Evolutionary conservation across 2,329 filamentous ascomycete genomes (phyloP), one percentile per base, ranked within the genome.

Genomic region (Blumeria graminis): DNA sequence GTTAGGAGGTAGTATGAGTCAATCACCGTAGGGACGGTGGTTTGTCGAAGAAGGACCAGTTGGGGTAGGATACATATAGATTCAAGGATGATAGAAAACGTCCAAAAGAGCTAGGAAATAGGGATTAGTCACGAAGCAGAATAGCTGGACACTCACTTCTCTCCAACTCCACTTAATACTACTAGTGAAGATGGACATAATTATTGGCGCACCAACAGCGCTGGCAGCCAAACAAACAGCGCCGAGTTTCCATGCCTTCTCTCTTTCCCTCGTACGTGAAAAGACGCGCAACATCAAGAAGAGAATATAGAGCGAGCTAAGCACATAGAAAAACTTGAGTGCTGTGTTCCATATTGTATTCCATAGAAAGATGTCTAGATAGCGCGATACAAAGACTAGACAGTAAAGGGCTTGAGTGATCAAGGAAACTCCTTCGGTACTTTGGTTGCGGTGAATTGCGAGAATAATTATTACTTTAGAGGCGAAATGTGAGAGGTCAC

Each of bases 1-100:
- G 87, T 81, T 54, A 92, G 73, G 56, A 96, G 84, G 69, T 96
- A 96, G 71, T 85, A 94, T n/a, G 86, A 94, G 68, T 94, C 86
- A 70, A 96, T 89, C 51, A 95, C 90, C 53, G 90, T 96, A 0
- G 90, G 90, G 0, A 95, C 87, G 32, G 82, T 88, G n/a, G 90
- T 95, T 69, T 95, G 88, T 58, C 90, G 85, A 13, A 96, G 79
- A 46, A 95, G 81, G 6, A 95, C 77, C 1, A 96, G 81, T 68
- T 96, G 90, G 0, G 90, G 90, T 18, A 96, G 80, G 36, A 95
- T 80, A 68, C 85, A 92, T 59, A 93, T 79, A 36, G 87, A 90
- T 70, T 96, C 90, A 65, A 96, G 82, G 62, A 94, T 84, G 63
- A 92, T 81, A 35, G 86, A 94, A 70, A 95, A 94, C 57, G 81